Evolutionary conservation across 1,139 yeast species (phyloP), one percentile per base, ranked within the genome.

Genomic region (Lodderomyces elongisporus): DNA sequence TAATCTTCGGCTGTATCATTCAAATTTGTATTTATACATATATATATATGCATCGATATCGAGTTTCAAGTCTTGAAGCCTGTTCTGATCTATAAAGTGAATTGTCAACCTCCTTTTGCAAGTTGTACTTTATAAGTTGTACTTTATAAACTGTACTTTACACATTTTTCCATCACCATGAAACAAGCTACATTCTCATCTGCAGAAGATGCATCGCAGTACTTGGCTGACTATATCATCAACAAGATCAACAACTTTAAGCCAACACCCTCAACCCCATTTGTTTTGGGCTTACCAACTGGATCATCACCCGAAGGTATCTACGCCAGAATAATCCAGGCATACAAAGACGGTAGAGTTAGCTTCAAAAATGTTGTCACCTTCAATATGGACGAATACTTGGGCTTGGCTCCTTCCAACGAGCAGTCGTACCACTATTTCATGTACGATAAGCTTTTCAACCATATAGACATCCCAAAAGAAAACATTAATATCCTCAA

Each of bases 271-370:
- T 41, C 52, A 1, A 63, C 54, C 32, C 82, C 82, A 4, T 77
- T 74, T 52, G 78, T 77, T 2, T 51, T 77, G 31, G 84, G 83
- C 1, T 66, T 77, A 33, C 83, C 83, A 21, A 77, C 84, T 1
- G 83, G 84, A 1, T 76, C 82, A 4, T 74, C 81, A 3, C 83
- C 83, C 9, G 81, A 75, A 47, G 76, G 73, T 3, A 72, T 77
- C 5, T 77, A 77, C 47, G 60, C 66, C 32, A 54, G 58, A 36
- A 57, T 77, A 32, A 69, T 77, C 27, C 57, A 60, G 35, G 70
- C 74, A 9, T 60, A 74, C 54, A 62, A 63, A 40, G 45, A 49
- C 23, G 75, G 76, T 14, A 51, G 51, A 31, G 62, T 77, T 9
- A 59, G 69, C 16, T 77, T 77, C 54, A 57, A 62, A 40, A 62